These are phyloP conservation scores for Triadica sebifera DNA, from an alignment of 345 rosid species.

Conservation along the genomic window DNA sequence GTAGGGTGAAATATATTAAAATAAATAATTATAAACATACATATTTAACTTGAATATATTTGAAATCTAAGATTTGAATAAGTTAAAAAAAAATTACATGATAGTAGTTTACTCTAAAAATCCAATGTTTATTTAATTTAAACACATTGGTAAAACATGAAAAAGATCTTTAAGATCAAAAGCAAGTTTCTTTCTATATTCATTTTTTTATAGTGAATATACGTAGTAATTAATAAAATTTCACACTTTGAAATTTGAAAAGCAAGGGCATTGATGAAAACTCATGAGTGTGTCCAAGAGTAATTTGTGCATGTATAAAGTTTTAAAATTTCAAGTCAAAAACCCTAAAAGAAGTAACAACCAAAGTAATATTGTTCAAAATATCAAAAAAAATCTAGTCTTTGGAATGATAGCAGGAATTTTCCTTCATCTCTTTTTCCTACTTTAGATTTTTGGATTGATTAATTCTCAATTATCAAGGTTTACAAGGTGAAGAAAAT, in stretches of 20 bases:
- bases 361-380: slow-evolving; percentile 22
- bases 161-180: too few species aligned
- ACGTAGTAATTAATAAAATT: background rate
- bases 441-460: slow-evolving; percentile 28
- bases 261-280: background rate
- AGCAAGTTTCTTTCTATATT: too few species aligned
- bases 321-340: slow-evolving; percentile 23
- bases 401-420: slow-evolving; percentile 43
- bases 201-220: too few species aligned
- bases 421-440: slow-evolving; percentile 35
- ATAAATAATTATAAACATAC: too few species aligned
- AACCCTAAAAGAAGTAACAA: slow-evolving; percentile 24
- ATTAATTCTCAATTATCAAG: slow-evolving; percentile 45
- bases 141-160: too few species aligned
- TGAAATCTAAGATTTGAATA: too few species aligned
- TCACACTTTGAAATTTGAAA: slow-evolving; percentile 4
- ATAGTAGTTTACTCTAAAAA: too few species aligned
- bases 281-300: too few species aligned
- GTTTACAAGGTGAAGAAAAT: slow-evolving; percentile 47
- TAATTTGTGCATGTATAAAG: slow-evolving; percentile 5
- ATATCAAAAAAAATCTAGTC: slow-evolving; percentile 27
- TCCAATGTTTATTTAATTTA: too few species aligned
- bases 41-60: too few species aligned
- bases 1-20: too few species aligned
- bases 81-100: too few species aligned